Conservation (phyloP, 2,329 filamentous ascomycete species). For the Fusarium sublunatum region DNA sequence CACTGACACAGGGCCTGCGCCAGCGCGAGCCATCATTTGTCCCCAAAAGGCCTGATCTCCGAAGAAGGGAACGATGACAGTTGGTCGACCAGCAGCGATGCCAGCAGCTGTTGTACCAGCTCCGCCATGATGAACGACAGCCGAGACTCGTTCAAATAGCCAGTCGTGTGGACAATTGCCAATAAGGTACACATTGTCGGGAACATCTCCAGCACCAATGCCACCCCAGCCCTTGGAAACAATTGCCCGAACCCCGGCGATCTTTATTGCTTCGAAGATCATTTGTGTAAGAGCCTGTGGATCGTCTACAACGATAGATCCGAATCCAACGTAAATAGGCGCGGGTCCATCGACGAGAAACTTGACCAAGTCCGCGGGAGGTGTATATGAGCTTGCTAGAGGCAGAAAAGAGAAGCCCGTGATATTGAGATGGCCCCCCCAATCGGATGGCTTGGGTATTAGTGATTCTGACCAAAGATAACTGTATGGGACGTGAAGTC, state of each 20-base stretch:
- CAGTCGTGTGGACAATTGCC: constrained; percentile 76
- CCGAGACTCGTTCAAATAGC: constrained; percentile 69
- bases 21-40: constrained; percentile 69
- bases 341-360: constrained; percentile 68
- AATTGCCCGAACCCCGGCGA: constrained; percentile 68
- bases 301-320: constrained; percentile 73
- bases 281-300: constrained; percentile 66
- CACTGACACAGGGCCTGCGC: constrained; percentile 69
- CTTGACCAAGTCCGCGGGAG: constrained; percentile 62
- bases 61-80: constrained; percentile 75
- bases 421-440: constrained; percentile 68
- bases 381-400: constrained; percentile 63
- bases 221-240: constrained; percentile 75
- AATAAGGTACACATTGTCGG: constrained; percentile 68
- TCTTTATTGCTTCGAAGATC: constrained; percentile 68
- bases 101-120: constrained; percentile 74
- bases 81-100: constrained; percentile 68
- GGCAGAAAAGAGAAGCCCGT: constrained; percentile 72
- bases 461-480: constrained; percentile 77
- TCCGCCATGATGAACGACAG: constrained; percentile 72
- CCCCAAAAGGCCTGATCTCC: constrained; percentile 76
- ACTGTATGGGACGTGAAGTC: constrained; percentile 72
- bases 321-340: constrained; percentile 75
- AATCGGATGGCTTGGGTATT: constrained; percentile 73
- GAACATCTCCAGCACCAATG: constrained; percentile 60